Evolutionary conservation across 257 asterid species (phyloP).

Genomic region (Leonotis leonurus): DNA sequence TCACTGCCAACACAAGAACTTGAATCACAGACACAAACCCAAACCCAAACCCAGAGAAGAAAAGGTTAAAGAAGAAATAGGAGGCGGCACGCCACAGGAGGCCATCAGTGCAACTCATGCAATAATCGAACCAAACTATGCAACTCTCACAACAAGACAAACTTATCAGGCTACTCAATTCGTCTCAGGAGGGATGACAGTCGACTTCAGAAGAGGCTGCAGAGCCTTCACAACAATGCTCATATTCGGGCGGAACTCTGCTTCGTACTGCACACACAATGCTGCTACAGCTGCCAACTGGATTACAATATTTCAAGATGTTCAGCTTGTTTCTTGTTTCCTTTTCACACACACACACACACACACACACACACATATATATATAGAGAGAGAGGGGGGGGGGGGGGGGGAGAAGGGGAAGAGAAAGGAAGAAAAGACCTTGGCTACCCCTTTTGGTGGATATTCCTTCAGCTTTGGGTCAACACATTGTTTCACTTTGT

Average conservation of each 20-base stretch:
- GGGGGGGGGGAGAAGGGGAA: too few species aligned
- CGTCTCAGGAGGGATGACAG: conserved; percentile 35
- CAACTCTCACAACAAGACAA: conserved; percentile 26
- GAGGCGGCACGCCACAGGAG: too few species aligned
- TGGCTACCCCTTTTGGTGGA: conserved; percentile 89
- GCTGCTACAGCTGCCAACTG: conserved; percentile 95
- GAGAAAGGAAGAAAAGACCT: conserved; percentile 38
- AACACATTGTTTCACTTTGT: conserved; percentile 84
- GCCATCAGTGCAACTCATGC: neutral
- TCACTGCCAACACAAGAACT: conserved; percentile 21
- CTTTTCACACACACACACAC: neutral
- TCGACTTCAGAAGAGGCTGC: conserved; percentile 66
- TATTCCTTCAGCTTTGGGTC: conserved; percentile 79
- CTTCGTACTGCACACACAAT: conserved; percentile 80
- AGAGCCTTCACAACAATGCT: conserved; percentile 89
- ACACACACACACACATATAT: too few species aligned
- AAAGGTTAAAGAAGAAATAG: neutral
- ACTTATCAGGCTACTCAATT: conserved; percentile 9
- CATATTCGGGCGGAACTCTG: conserved; percentile 93
- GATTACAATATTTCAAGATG: conserved; percentile 17
- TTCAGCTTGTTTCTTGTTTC: neutral
- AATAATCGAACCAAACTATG: conserved; percentile 17
- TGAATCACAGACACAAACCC: conserved; percentile 13
- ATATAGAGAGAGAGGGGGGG: too few species aligned
- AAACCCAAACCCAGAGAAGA: too few species aligned